A percentile compares a stretch with the other conserved stretches of the same genome.
phyloP scores from a whole-genome alignment of 2,329 filamentous ascomycete species.

The Penicillium sp. region DNA sequence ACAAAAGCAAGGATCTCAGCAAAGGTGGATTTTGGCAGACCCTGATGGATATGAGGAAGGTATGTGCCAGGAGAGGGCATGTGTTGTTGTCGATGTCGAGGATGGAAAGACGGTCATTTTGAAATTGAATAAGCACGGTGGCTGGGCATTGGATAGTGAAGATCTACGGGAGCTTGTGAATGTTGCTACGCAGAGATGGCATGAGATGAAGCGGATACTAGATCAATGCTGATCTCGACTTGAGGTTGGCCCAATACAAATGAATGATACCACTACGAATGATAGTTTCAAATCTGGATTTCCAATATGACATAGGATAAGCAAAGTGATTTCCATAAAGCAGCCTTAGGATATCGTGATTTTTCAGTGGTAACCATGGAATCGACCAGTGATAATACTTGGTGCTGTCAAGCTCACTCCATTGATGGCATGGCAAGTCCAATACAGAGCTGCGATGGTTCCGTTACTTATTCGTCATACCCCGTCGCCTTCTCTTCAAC shows the following conservation, averaged over 20 bases:
- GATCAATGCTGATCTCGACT: conserved; percentile 28
- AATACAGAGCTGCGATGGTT: background rate
- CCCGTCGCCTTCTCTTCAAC: conserved; percentile 36
- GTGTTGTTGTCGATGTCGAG: conserved; percentile 69
- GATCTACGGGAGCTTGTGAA: conserved; percentile 62
- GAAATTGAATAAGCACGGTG: conserved; percentile 81
- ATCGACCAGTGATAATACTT: background rate
- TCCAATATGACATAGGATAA: background rate
- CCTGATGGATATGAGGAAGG: conserved; percentile 88
- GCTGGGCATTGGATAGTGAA: conserved; percentile 66
- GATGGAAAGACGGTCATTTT: conserved; percentile 57
- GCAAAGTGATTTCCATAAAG: background rate
- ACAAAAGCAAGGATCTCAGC: conserved; percentile 35
- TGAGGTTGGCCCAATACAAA: conserved; percentile 14
- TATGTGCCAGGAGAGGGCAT: conserved; percentile 80
- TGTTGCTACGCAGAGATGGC: conserved; percentile 65
- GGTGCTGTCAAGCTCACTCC: conserved; percentile 1
- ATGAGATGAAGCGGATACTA: conserved; percentile 53
- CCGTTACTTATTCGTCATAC: conserved; percentile 19
- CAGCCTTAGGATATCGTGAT: background rate
- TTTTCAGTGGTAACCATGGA: too few species aligned
- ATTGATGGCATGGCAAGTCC: too few species aligned
- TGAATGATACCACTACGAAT: conserved; percentile 30
- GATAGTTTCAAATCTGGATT: background rate
- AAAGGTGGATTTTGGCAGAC: conserved; percentile 76